Evolutionary conservation across 805 yeast genomes (phyloP).

Genomic region (Starmerella floris): DNA sequence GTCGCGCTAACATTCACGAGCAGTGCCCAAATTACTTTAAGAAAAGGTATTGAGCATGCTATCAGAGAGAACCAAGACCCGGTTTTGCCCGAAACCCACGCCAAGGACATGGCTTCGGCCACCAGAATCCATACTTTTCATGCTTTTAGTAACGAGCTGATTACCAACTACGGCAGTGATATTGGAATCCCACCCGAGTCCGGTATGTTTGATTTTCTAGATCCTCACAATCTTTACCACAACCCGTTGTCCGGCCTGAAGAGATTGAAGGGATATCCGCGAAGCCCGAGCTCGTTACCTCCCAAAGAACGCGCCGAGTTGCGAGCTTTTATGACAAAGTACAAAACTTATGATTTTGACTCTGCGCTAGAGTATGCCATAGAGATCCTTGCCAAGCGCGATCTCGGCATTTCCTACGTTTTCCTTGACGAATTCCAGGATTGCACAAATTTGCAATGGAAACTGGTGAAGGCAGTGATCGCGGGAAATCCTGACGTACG

Average conservation of each 20-base stretch:
- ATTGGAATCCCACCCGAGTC: slow-evolving; percentile 29
- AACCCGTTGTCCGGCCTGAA: slow-evolving; percentile 2
- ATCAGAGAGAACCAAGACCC: slow-evolving; percentile 1
- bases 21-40: slow-evolving; percentile 79
- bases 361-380: slow-evolving; percentile 53
- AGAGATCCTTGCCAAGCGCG: slow-evolving; percentile 2
- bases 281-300: not conserved
- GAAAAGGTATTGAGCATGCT: slow-evolving; percentile 36
- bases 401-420: slow-evolving; percentile 43
- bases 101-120: not conserved
- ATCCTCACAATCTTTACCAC: slow-evolving; percentile 28
- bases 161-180: slow-evolving; percentile 32
- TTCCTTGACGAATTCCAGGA: slow-evolving; percentile 93
- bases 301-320: not conserved
- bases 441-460: slow-evolving; percentile 25
- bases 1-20: slow-evolving; percentile 88
- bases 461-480: slow-evolving; percentile 5
- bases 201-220: slow-evolving; percentile 56
- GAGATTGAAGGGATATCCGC: not conserved
- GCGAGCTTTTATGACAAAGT: slow-evolving; percentile 24
- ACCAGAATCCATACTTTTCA: slow-evolving; percentile 56
- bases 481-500: not conserved
- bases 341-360: slow-evolving; percentile 62
- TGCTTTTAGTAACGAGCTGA: slow-evolving; percentile 59
- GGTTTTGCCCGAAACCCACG: not conserved